Percentiles rank a stretch among this genome's conserved stretches.
Conservation (phyloP, 768 basidiomycete species). For the Porphyrellus cyaneotinctus region DNA sequence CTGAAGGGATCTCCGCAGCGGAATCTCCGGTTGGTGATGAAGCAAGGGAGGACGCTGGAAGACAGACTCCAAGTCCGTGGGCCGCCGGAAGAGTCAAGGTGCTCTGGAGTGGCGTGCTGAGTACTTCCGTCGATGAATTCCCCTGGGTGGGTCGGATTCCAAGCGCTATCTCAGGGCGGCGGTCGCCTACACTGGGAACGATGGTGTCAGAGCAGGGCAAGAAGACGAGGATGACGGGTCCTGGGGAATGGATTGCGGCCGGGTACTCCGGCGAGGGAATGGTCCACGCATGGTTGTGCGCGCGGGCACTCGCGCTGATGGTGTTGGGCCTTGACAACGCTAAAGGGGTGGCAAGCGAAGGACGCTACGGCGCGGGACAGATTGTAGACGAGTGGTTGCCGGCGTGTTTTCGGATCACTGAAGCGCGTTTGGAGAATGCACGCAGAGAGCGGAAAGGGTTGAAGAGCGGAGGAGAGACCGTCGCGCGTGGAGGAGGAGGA, state of each 20-base stretch:
- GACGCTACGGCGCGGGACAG: conserved; percentile 19
- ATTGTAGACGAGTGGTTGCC: conserved; percentile 26
- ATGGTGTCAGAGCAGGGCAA: conserved; percentile 1
- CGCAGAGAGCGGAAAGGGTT: conserved; percentile 2
- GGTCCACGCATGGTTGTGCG: conserved; percentile 65
- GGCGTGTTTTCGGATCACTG: conserved; percentile 16
- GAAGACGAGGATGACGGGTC: conserved; percentile 14
- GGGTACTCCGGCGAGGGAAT: conserved; percentile 74
- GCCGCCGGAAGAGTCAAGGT: conserved; percentile 47
- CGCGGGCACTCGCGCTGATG: conserved; percentile 57
- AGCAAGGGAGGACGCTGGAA: conserved; percentile 11
- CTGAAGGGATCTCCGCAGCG: conserved; percentile 28
- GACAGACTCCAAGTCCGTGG: conserved; percentile 26
- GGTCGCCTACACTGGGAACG: conserved; percentile 10
- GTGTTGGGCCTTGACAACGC: conserved; percentile 40
- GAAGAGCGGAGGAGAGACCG: neutral
- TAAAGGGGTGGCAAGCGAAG: conserved; percentile 11
- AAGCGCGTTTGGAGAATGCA: conserved; percentile 11
- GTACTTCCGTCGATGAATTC: conserved; percentile 52
- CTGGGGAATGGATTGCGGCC: conserved; percentile 71
- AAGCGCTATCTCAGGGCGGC: conserved; percentile 41
- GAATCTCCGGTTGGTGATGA: conserved; percentile 9
- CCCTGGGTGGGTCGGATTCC: conserved; percentile 75
- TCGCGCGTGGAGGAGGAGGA: conserved; percentile 19
- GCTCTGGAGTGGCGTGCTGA: conserved; percentile 63